Percentiles rank a stretch among this genome's conserved stretches.
Evolutionary conservation across 805 yeast genomes (phyloP).

Genomic region (Ogataea philodendri): DNA sequence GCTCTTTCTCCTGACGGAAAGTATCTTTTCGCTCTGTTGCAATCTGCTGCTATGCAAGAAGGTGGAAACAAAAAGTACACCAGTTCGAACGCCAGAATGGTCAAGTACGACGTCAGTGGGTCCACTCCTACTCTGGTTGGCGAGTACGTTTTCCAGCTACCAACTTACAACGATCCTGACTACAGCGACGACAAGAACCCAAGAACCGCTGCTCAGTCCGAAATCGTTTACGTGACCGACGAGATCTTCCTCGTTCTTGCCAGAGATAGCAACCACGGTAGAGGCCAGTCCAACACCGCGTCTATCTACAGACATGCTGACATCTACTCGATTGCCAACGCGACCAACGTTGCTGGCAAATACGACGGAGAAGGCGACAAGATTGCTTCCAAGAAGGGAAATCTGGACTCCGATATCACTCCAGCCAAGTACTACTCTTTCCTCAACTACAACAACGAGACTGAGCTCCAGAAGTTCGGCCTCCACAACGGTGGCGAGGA

Average conservation of each 20-base stretch:
- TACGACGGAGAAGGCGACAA: constrained; percentile 30
- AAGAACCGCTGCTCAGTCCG: constrained; percentile 34
- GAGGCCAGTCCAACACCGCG: constrained; percentile 22
- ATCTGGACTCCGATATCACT: constrained; percentile 22
- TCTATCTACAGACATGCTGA: constrained; percentile 32
- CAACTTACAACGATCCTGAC: constrained; percentile 27
- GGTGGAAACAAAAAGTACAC: constrained; percentile 30
- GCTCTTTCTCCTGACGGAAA: constrained; percentile 33
- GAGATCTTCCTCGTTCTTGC: constrained; percentile 31
- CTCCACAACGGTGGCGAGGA: constrained; percentile 34
- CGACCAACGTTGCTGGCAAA: constrained; percentile 31
- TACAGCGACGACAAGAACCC: constrained; percentile 24
- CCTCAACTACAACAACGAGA: constrained; percentile 26
- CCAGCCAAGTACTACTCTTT: constrained; percentile 30
- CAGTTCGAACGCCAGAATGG: constrained; percentile 24
- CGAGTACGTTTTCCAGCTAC: constrained; percentile 32
- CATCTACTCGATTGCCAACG: constrained; percentile 28
- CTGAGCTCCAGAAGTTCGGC: constrained; percentile 32
- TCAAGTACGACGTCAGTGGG: constrained; percentile 29
- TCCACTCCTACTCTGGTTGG: constrained; percentile 23
- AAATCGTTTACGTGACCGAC: constrained; percentile 29
- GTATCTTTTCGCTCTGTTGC: constrained; percentile 27
- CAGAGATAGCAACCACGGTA: constrained; percentile 31
- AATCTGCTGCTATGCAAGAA: constrained; percentile 33
- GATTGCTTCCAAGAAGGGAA: constrained; percentile 29